Conservation (phyloP, 768 basidiomycete genomes). For the Tulasnella sp. region DNA sequence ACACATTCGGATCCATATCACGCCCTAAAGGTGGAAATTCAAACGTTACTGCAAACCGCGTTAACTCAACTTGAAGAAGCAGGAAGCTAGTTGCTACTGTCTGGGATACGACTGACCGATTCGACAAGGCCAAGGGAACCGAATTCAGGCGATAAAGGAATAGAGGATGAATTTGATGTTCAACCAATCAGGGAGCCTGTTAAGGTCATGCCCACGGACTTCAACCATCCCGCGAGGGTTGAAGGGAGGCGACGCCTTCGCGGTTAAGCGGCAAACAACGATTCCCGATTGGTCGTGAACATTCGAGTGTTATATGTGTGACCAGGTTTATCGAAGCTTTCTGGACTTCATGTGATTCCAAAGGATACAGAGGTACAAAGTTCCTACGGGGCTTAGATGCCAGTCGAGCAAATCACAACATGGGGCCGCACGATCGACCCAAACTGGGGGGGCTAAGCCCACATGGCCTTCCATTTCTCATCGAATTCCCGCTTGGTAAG, state of each 20-base stretch:
- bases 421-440: too few species aligned
- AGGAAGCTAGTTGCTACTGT: background rate
- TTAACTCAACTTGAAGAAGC: too few species aligned
- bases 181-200: conserved; percentile 7
- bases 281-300: background rate
- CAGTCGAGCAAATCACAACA: too few species aligned
- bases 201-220: conserved; percentile 36
- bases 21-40: conserved; percentile 76
- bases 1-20: conserved; percentile 62
- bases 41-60: conserved; percentile 62
- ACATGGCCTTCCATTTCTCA: conserved; percentile 54
- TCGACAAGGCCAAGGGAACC: conserved; percentile 16
- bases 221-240: conserved; percentile 76
- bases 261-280: background rate
- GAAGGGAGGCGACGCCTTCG: conserved; percentile 26
- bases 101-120: background rate
- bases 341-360: too few species aligned
- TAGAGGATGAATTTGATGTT: conserved; percentile 22
- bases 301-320: too few species aligned
- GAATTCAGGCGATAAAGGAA: too few species aligned
- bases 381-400: too few species aligned
- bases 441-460: too few species aligned
- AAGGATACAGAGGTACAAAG: too few species aligned
- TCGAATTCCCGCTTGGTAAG: conserved; percentile 44
- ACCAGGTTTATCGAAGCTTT: too few species aligned